Percentiles rank a stretch among this genome's conserved stretches.
Evolutionary conservation across 768 basidiomycete genomes (phyloP).

Genomic region (Tulasnella sp.): DNA sequence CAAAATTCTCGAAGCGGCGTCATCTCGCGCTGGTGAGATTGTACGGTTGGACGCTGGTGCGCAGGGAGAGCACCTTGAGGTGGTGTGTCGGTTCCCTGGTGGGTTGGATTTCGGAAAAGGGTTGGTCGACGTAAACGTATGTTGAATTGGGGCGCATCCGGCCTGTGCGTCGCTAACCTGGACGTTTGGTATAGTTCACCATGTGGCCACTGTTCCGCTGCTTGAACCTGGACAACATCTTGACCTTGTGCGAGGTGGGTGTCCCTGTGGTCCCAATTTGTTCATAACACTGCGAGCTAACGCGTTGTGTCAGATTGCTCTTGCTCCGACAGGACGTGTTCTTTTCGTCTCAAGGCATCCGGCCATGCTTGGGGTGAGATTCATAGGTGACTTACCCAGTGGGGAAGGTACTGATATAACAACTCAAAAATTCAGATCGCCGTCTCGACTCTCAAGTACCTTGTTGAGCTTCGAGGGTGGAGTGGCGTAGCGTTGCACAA

Average conservation of each 20-base stretch:
- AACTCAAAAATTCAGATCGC: constrained; percentile 45
- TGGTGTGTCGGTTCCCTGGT: constrained; percentile 85
- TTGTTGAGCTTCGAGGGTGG: constrained; percentile 90
- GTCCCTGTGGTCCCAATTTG: not conserved
- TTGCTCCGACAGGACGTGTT: constrained; percentile 77
- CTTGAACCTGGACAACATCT: constrained; percentile 83
- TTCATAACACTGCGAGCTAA: not conserved
- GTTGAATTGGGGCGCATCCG: too few relatives aligned
- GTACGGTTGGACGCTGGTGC: constrained; percentile 65
- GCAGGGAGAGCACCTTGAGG: constrained; percentile 50
- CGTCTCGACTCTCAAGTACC: constrained; percentile 81
- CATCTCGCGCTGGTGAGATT: constrained; percentile 77
- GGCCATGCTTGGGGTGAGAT: constrained; percentile 73
- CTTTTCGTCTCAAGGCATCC: constrained; percentile 84
- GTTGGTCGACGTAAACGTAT: constrained; percentile 71
- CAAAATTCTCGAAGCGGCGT: constrained; percentile 36
- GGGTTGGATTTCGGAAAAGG: constrained; percentile 87
- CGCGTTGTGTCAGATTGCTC: constrained; percentile 47
- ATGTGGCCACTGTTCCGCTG: constrained; percentile 96
- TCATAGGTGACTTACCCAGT: not conserved
- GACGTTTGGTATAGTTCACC: constrained; percentile 42
- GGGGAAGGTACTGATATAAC: not conserved
- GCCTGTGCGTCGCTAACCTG: not conserved
- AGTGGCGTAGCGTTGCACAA: constrained; percentile 74
- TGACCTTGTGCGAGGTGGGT: constrained; percentile 79